Evolutionary conservation across 2,329 filamentous ascomycete genomes (phyloP), one percentile per base, ranked within the genome.

Genomic region (Metarhizium sp.): DNA sequence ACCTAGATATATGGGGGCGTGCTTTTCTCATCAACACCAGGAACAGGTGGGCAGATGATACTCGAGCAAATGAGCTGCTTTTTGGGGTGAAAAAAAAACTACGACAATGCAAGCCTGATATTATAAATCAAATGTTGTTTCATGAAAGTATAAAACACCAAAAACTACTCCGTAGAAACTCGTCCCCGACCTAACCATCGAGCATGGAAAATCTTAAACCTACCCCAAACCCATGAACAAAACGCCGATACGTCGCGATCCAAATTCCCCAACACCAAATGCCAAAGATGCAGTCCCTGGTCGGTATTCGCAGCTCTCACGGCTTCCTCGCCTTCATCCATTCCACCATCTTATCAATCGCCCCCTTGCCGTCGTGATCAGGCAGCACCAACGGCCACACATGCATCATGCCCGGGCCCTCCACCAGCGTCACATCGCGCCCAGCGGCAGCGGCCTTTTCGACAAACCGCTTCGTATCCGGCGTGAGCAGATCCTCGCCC

Each of bases 381-480:
- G 55, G 7, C 20, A 66, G 61, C 4, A 69, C 43, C 38, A 69
- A 25, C 5, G 66, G 66, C 67, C 67, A 70, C 8, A 66, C 65
- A 38, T 70, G 68, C 50, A 69, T 59, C 67, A 70, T 64, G 6
- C 64, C 66, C 57, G 64, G 61, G 14, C 68, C 67, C 14, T 63
- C 46, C 4, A 68, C 59, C 10, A 67, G 51, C 38, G 66, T 66
- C 25, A 64, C 63, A 42, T 66, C 59, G 13, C 62, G 56, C 4
- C 64, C 65, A 11, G 61, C 55, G 7, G 61, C 61, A 56, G 53
- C 59, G 11, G 58, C 66, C 55, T 63, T 64, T 6, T 61, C 58
- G 6, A 61, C 67, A 61, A 69, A 65, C 47, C 60, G 61, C 49
- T 55, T 61, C 14, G 61, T 59, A 47, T 70, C 67, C 1, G 64